A percentile compares a stretch with the other conserved stretches of the same genome.
phyloP scores from a whole-genome alignment of 2,329 filamentous ascomycete species.

The Erysiphe pulchra region DNA sequence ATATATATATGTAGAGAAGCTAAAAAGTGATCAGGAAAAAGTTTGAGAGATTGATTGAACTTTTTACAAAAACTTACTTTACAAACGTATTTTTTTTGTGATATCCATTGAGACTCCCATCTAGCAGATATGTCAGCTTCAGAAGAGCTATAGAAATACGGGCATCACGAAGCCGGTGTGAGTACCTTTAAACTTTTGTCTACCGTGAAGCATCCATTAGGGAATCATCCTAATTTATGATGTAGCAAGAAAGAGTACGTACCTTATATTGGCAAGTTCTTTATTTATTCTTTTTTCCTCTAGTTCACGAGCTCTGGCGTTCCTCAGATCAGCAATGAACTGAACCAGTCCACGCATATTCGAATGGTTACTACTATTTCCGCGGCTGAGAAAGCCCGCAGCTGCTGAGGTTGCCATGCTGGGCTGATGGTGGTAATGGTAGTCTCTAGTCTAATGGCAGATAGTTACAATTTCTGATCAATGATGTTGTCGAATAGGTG shows the following conservation, averaged over 20 bases:
- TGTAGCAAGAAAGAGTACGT: slow-evolving; percentile 12
- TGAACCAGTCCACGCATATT: slow-evolving; percentile 74
- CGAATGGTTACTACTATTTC: slow-evolving; percentile 30
- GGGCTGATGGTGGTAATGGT: neutral
- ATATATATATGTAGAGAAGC: slow-evolving; percentile 94
- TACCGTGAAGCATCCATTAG: slow-evolving; percentile 10
- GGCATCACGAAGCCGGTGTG: slow-evolving; percentile 1
- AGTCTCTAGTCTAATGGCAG: neutral
- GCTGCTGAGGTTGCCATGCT: slow-evolving; percentile 11
- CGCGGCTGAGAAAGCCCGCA: slow-evolving; percentile 38
- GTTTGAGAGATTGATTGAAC: neutral
- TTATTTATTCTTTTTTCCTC: slow-evolving; percentile 99
- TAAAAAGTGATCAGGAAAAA: neutral
- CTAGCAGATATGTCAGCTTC: slow-evolving; percentile 15
- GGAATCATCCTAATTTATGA: neutral
- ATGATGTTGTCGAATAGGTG: neutral
- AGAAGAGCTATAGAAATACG: neutral
- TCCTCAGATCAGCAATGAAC: slow-evolving; percentile 91
- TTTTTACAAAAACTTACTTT: slow-evolving; percentile 30
- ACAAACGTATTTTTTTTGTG: slow-evolving; percentile 99
- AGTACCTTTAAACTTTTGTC: slow-evolving; percentile 77
- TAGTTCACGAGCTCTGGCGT: slow-evolving; percentile 78
- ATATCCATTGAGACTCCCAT: slow-evolving; percentile 79
- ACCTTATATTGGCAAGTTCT: slow-evolving; percentile 90
- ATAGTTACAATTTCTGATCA: neutral